Percentiles rank a stretch among this genome's conserved stretches.
phyloP scores from a whole-genome alignment of 768 basidiomycete genomes.

The Boletus tylopilopsis region DNA sequence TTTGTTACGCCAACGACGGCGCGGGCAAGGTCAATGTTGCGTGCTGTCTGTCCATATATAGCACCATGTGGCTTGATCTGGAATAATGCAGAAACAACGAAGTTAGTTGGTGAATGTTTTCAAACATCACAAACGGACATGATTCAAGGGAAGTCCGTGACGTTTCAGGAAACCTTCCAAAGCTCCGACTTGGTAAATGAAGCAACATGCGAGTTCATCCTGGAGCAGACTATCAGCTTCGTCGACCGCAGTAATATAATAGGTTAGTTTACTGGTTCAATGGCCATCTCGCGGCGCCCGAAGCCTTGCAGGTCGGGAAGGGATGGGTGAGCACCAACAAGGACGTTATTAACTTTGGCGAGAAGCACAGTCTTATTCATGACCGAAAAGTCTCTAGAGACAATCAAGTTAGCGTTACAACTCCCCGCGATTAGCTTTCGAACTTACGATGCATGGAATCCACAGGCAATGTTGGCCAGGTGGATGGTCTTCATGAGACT shows the following conservation, averaged over 20 bases:
- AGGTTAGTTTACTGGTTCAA: constrained; percentile 45
- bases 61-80: constrained; percentile 63
- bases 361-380: constrained; percentile 61
- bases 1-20: constrained; percentile 52
- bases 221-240: constrained; percentile 13
- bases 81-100: neutral
- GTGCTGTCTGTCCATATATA: constrained; percentile 56
- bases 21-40: constrained; percentile 51
- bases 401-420: neutral
- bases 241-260: neutral
- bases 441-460: constrained; percentile 60
- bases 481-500: constrained; percentile 54
- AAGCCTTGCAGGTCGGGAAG: constrained; percentile 60
- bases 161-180: constrained; percentile 54
- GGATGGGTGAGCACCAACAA: constrained; percentile 67
- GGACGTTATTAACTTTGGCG: constrained; percentile 53
- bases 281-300: constrained; percentile 60
- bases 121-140: constrained; percentile 39
- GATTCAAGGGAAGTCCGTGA: constrained; percentile 50
- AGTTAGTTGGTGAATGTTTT: neutral
- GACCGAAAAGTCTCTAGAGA: constrained; percentile 53
- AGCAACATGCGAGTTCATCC: constrained; percentile 54
- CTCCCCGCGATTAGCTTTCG: neutral
- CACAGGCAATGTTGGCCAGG: constrained; percentile 62
- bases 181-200: constrained; percentile 68